Evolutionary conservation across 2,329 filamentous ascomycete species (phyloP), one percentile per base, ranked within the genome.

Genomic region (Penicillium sp.): DNA sequence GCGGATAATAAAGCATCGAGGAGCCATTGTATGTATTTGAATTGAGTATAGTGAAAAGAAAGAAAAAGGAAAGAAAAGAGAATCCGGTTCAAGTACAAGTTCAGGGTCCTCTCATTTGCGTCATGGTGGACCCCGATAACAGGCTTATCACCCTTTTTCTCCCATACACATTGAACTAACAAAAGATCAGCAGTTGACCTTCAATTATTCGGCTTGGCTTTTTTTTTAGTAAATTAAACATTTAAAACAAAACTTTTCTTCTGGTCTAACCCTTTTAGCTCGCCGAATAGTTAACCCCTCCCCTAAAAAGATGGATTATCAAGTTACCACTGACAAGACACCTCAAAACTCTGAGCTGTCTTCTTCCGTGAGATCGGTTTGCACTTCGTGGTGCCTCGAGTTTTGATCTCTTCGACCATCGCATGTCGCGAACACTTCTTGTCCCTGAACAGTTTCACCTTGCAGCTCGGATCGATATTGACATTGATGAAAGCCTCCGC

Each of bases 1-100:
- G 67, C 93, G 90, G 73, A 92, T 79, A 66, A 94, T 85, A 79
- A 93, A 93, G 72, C 90, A 87, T 53, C 90, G 84, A 2, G 90
- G 90, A 2, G 87, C 86, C 76, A 79, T 76, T 62, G 57, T 51
- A 35, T 29, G 7, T 12, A 21, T 27, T 50, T 19, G 12, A 13
- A 35, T 38, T 43, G 31, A 12, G 19, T 50, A 35, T 21, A 27
- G 38, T 13, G 27, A 15, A 23, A 23, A 4, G 8, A 35, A 23
- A 10, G 10, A 21, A 33, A 23, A 31, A 4, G 5, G 12, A 37
- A 21, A 13, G 47, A 54, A 37, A n/a, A 29, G 25, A 12, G 35
- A 40, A 57, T 45, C 50, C 31, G 43, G 53, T 59, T 59, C 27
- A 41, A 42, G 31, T 42, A 29, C 42, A 48, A 27, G 46, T 19